Base-by-base conservation (phyloP, 768 basidiomycete genomes). In the Lactarius deliciosus region DNA sequence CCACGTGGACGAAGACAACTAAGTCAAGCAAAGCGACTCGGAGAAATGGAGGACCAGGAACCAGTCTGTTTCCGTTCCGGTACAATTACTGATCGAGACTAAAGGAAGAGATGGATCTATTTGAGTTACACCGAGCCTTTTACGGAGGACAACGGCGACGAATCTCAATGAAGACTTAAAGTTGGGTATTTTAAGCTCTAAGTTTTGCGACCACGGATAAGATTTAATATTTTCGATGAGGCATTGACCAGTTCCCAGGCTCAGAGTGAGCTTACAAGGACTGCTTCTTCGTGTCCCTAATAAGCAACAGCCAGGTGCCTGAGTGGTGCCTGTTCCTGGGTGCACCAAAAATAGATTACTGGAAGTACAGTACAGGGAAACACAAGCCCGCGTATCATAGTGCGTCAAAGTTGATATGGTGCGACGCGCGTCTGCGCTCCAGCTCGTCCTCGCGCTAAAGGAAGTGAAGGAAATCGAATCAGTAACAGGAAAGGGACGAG, bases 381-480 rank as follows among this genome's bases (percentile, higher is more conserved):
- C 11, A 28, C n/a, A 40, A 28, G 50, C 2, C 50, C 50, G 30
- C 32, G 5, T 9, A 62, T 82, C 81, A 97, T 72, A 98, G 79
- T 15, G 96, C 96, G 75, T 96, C 94, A 73, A 99, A 98, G 71
- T 99, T 99, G 76, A 99, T 96, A 73, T 94, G 90, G 77, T 97
- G 94, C n/a, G 95, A 89, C 36, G 88, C 86, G 71, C 90, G 83
- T 72, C 93, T 83, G 65, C 95, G 77, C 76, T 99, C 96, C 72
- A 90, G 75, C 77, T 99, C 96, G 75, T 98, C 96, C 74, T 98
- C 96, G 68, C 93, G 83, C 94, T 96, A 75, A 28, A 69, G 59
- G 34, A 11, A 36, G 38, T n/a, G 36, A 57, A 41, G 43, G 43
- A 9, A 16, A 30, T 4, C 5, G 36, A 25, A 25, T 5, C 5